Percentiles rank a stretch among this genome's conserved stretches.
Conservation (phyloP, 768 basidiomycete species). For the Tulasnella sp. region DNA sequence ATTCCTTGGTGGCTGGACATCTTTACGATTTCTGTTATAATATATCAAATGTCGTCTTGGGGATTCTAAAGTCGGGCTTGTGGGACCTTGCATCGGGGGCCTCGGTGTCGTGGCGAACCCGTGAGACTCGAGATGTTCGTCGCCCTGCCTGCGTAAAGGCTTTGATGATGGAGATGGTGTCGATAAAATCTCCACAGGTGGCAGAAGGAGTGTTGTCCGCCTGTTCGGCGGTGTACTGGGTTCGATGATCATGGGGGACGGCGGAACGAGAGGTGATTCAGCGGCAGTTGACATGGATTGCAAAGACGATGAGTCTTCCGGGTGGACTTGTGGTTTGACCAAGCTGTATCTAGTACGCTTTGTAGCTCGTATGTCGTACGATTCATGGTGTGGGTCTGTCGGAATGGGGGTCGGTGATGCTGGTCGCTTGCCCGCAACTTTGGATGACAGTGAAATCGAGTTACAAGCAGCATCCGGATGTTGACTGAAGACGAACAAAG, state of each 20-base stretch:
- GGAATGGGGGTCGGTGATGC: constrained; percentile 6
- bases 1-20: not conserved
- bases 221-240: constrained; percentile 7
- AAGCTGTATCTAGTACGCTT: constrained; percentile 2
- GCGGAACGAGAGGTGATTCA: constrained; percentile 4
- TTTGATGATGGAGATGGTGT: constrained; percentile 4
- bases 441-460: not conserved
- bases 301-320: constrained; percentile 4
- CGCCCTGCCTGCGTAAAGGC: not conserved
- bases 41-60: too few relatives aligned
- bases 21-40: too few relatives aligned
- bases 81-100: constrained; percentile 4
- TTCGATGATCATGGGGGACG: not conserved
- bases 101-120: constrained; percentile 10
- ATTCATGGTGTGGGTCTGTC: constrained; percentile 1
- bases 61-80: constrained; percentile 10
- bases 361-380: not conserved
- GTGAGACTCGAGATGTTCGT: constrained; percentile 8
- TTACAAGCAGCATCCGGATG: not conserved
- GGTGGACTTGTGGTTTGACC: not conserved
- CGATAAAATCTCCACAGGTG: constrained; percentile 8
- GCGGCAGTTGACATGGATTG: constrained; percentile 6
- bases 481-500: too few relatives aligned
- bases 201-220: constrained; percentile 4
- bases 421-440: constrained; percentile 4